Evolutionary conservation across 768 basidiomycete genomes (phyloP).

Genomic region (Leccinum broughii): DNA sequence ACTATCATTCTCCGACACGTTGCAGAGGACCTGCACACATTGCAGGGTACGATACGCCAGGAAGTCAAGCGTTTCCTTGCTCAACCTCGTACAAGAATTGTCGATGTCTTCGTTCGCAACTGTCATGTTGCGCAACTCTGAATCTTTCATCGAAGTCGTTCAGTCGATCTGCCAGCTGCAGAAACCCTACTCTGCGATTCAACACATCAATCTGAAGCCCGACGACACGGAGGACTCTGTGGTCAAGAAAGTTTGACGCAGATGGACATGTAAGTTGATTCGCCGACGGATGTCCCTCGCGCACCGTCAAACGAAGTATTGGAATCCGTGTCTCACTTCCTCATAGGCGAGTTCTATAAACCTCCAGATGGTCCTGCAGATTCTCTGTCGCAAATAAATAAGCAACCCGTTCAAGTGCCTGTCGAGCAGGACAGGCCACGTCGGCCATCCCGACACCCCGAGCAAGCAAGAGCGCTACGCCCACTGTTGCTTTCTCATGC

Average conservation of each 20-base stretch:
- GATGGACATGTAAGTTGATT: conserved; percentile 64
- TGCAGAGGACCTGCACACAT: conserved; percentile 69
- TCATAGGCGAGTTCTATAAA: conserved; percentile 71
- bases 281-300: conserved; percentile 24
- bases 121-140: conserved; percentile 75
- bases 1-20: conserved; percentile 90
- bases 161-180: conserved; percentile 71
- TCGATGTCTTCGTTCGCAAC: conserved; percentile 74
- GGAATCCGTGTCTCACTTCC: conserved; percentile 65
- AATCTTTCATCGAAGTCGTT: conserved; percentile 72
- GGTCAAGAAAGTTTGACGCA: conserved; percentile 22
- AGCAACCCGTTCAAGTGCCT: conserved; percentile 9
- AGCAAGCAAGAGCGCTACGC: conserved; percentile 35
- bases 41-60: conserved; percentile 76
- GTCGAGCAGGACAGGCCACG: conserved; percentile 19
- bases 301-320: conserved; percentile 43
- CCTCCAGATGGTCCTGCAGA: conserved; percentile 36
- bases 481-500: conserved; percentile 85
- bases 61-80: conserved; percentile 81
- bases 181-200: conserved; percentile 55
- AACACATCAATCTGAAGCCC: conserved; percentile 60
- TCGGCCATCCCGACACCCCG: conserved; percentile 13
- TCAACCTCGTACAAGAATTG: conserved; percentile 64
- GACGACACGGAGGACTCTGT: conserved; percentile 27
- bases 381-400: conserved; percentile 13